Percentiles rank a stretch among this genome's conserved stretches.
phyloP scores from a whole-genome alignment of 441 rosid species.

The Gossypium davidsonii region DNA sequence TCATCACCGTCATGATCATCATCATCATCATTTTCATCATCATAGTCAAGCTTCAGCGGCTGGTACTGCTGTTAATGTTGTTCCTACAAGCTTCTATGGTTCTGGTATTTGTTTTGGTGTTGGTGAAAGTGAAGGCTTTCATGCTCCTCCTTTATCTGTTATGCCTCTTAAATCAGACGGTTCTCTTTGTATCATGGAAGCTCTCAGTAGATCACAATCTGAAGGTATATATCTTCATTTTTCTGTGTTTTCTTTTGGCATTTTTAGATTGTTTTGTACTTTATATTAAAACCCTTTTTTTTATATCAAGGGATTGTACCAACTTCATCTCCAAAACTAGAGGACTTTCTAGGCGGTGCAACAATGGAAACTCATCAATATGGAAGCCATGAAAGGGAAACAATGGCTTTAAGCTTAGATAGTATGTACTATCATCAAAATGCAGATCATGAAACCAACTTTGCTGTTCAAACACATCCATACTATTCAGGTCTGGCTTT shows the following conservation, averaged over 20 bases:
- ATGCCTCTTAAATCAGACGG: slow-evolving; percentile 85
- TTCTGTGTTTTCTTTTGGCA: neutral
- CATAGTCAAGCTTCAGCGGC: slow-evolving; percentile 23
- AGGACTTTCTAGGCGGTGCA: slow-evolving; percentile 68
- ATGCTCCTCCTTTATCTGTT: slow-evolving; percentile 48
- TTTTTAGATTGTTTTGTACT: neutral
- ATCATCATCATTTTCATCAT: slow-evolving; percentile 22
- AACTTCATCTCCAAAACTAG: slow-evolving; percentile 58
- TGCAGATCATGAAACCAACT: slow-evolving; percentile 27
- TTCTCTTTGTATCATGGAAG: slow-evolving; percentile 68
- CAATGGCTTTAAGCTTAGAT: slow-evolving; percentile 57
- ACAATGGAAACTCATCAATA: slow-evolving; percentile 43
- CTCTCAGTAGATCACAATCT: slow-evolving; percentile 55
- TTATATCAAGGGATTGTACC: slow-evolving; percentile 33
- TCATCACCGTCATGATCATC: slow-evolving; percentile 24
- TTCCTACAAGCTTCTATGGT: slow-evolving; percentile 40
- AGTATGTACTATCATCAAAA: slow-evolving; percentile 46
- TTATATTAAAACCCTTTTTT: neutral
- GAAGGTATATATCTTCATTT: slow-evolving; percentile 30
- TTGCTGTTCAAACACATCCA: slow-evolving; percentile 28
- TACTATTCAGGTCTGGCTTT: slow-evolving; percentile 29
- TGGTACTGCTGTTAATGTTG: slow-evolving; percentile 17
- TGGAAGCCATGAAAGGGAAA: slow-evolving; percentile 35
- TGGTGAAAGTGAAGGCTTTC: slow-evolving; percentile 39
- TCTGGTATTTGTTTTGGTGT: slow-evolving; percentile 37